Evolutionary conservation across 2,329 filamentous ascomycete species (phyloP).

Genomic region (Venturia asperata): DNA sequence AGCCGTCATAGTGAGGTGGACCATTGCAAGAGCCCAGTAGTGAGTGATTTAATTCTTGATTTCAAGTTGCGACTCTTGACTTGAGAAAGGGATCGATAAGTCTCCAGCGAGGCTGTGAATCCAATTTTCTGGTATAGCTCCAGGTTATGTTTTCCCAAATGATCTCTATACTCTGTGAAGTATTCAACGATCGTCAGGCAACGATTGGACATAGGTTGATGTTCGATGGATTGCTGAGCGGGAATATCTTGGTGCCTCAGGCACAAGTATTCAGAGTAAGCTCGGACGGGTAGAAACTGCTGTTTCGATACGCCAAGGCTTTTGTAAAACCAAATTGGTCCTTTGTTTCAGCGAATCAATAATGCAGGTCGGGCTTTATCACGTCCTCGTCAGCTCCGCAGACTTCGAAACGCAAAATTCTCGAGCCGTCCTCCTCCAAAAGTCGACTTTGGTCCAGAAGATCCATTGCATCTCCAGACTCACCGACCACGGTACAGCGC

Average conservation of each 20-base stretch:
- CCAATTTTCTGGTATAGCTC: not conserved
- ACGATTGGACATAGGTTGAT: not conserved
- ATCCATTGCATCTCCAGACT: too few relatives aligned
- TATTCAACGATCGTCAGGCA: not conserved
- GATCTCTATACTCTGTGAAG: not conserved
- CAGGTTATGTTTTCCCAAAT: too few relatives aligned
- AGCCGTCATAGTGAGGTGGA: slow-evolving; percentile 64
- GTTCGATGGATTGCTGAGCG: not conserved
- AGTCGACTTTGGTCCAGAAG: too few relatives aligned
- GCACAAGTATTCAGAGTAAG: not conserved
- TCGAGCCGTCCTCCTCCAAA: too few relatives aligned
- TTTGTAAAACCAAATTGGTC: too few relatives aligned
- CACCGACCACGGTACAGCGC: too few relatives aligned
- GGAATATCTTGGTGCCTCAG: not conserved
- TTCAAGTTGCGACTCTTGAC: not conserved
- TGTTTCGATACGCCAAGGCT: too few relatives aligned
- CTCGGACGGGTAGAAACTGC: not conserved
- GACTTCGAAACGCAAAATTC: too few relatives aligned
- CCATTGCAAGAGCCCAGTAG: not conserved
- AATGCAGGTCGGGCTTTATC: too few relatives aligned
- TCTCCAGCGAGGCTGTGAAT: not conserved
- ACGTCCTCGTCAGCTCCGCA: too few relatives aligned
- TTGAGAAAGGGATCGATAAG: not conserved
- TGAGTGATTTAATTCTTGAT: not conserved
- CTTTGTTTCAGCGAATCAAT: too few relatives aligned